phyloP scores from a whole-genome alignment of 2,329 filamentous ascomycete species.

The Zarea fungicola region DNA sequence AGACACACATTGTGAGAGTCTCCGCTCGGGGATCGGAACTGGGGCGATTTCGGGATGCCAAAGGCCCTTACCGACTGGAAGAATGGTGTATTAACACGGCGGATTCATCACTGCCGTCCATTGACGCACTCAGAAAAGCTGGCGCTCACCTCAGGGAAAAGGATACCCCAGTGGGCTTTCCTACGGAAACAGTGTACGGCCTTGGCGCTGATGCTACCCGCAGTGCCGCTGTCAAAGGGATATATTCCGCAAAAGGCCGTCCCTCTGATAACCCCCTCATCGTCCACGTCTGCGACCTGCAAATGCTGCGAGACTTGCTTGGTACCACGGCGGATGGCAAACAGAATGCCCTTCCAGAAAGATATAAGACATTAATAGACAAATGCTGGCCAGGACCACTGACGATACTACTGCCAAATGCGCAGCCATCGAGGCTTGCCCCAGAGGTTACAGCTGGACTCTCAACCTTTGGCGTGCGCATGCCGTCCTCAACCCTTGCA shows the following conservation, averaged over 20 bases:
- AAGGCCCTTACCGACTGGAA: conserved; percentile 30
- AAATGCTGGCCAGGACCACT: conserved; percentile 93
- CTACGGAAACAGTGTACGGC: conserved; percentile 96
- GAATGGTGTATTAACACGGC: conserved; percentile 37
- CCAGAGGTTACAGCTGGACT: conserved; percentile 89
- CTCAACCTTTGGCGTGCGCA: conserved; percentile 79
- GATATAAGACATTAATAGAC: conserved; percentile 73
- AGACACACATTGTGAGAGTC: conserved; percentile 36
- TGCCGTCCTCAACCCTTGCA: conserved; percentile 82
- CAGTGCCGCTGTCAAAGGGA: conserved; percentile 77
- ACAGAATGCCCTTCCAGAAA: conserved; percentile 54
- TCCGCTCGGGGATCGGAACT: conserved; percentile 24
- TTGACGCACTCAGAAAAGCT: conserved; percentile 53
- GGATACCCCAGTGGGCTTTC: conserved; percentile 82
- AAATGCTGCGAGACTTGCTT: conserved; percentile 66
- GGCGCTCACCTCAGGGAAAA: conserved; percentile 60
- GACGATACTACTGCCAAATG: conserved; percentile 81
- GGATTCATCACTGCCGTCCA: conserved; percentile 21
- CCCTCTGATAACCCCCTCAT: conserved; percentile 95
- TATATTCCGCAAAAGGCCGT: conserved; percentile 84
- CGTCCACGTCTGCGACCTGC: conserved; percentile 78
- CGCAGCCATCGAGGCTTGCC: conserved; percentile 63
- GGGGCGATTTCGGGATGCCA: conserved; percentile 28
- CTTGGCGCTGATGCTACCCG: conserved; percentile 93
- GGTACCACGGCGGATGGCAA: conserved; percentile 19